Base-by-base conservation (phyloP, 2,329 filamentous ascomycete genomes). In the Cadophora sp. region DNA sequence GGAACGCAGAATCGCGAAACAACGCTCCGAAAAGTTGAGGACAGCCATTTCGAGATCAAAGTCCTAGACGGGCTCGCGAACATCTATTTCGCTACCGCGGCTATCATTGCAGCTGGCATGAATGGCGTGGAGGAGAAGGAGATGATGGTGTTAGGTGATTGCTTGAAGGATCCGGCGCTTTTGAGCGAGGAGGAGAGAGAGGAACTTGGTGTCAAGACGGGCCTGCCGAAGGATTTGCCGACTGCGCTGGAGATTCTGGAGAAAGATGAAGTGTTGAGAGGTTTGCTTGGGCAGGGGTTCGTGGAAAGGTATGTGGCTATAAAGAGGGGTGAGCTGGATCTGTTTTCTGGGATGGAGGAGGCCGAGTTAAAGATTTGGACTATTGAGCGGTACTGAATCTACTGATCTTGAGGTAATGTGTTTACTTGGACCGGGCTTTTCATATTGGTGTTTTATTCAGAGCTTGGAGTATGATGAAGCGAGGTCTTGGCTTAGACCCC, bases 11-110 rank as follows among this genome's bases (percentile, higher is more conserved):
- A 96, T 77, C 87, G 91, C 20, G 91, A 95, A 80, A 83, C 87
- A 4, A 90, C 92, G 0, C 81, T 96, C 11, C 85, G 92, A 14
- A 89, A 90, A 76, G 85, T 93, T 58, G 80, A 81, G 3, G 80
- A 78, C 2, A 88, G 87, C 22, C 89, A 93, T 74, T 96, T 92
- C 90, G 93, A 96, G 78, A 73, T 96, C 24, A 90, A 93, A 74
- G 87, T 85, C 64, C 75, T 95, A n/a, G 93, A 96, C 74, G 93
- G 92, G 0, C 79, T 93, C 20, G 91, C 92, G 3, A 96, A 96
- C 75, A 86, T 89, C 63, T 96, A 96, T 75, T 78, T 96, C 1
- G 90, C 86, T 0, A 77, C 91, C 20, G 83, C 85, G 0, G 88
- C 87, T 0, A 75, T 93, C 0, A 74, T 93, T 0, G 83, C 82